Base-by-base conservation (phyloP, 2,329 filamentous ascomycete genomes). In the Chrysoporthe cubensis region DNA sequence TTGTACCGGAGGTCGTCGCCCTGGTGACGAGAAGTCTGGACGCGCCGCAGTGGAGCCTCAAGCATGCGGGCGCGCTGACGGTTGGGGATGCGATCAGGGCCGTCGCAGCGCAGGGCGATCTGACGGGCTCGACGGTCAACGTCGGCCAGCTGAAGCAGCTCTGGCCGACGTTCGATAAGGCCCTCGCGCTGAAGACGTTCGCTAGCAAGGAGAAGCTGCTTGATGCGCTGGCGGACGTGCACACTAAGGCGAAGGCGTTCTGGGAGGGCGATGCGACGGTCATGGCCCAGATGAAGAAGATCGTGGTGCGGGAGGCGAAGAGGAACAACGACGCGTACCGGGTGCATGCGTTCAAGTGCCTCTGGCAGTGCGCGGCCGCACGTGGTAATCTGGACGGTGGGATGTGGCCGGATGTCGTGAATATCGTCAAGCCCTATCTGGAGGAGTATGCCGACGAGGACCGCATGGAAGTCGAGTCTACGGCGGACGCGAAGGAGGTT, bases 111-210 rank as follows among this genome's bases (percentile, higher is more conserved):
- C 87, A 87, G 26, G 84, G 86, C 62, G 84, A 86, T 13, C 79
- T 82, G 62, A 82, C 84, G 5, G 87, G 86, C 0, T 21, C 56
- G 8, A 84, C 87, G 56, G 87, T 93, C 64, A 87, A 86, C 69
- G 82, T 85, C 21, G 75, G 83, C 2, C 88, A 89, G 52, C 83
- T 92, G 21, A 82, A 84, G 71, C 80, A 81, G 18, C 82, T 97
- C 32, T 99, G 95, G 95, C 92, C 92, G 0, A 87, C 90, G 1
- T 84, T 97, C 60, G 93, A 97, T 71, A 93, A 91, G 74, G 89
- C 92, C 1, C 80, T 98, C 52, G 87, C 88, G 2, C 88, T 97
- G 14, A 98, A 97, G 83, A 97, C 94, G 0, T 99, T 97, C 84
- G 86, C 91, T 0, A 93, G 93, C 32, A 99, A 99, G 76, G 94